phyloP scores from a whole-genome alignment of 257 asterid species.

The Ilex aquifolium region DNA sequence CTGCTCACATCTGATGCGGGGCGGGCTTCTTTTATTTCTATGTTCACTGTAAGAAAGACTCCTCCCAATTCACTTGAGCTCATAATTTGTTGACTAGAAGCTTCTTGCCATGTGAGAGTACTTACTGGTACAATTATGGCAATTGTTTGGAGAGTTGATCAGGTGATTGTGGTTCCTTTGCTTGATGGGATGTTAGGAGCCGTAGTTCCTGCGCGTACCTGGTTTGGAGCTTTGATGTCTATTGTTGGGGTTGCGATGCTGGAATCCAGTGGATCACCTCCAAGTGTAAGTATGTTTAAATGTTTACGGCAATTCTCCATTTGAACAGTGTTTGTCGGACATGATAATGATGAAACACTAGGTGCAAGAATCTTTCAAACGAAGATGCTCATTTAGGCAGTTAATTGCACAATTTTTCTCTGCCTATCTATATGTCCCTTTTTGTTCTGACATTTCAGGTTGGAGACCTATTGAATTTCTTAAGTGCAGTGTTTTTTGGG shows the following conservation, averaged over 20 bases:
- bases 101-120: neutral
- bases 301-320: too few relatives aligned
- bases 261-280: constrained; percentile 87
- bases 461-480: constrained; percentile 68
- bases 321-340: too few relatives aligned
- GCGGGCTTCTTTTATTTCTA: constrained; percentile 63
- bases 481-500: constrained; percentile 75
- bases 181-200: constrained; percentile 78
- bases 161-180: constrained; percentile 85
- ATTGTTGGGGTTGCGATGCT: constrained; percentile 65
- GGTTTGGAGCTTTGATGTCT: constrained; percentile 78
- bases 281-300: constrained; percentile 45
- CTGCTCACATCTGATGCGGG: constrained; percentile 83
- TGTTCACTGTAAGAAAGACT: constrained; percentile 63
- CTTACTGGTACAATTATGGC: constrained; percentile 10
- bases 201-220: constrained; percentile 54
- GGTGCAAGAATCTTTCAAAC: too few relatives aligned
- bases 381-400: neutral
- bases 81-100: neutral
- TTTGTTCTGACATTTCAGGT: constrained; percentile 34
- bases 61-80: neutral
- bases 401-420: neutral
- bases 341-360: too few relatives aligned
- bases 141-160: constrained; percentile 20
- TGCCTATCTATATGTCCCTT: constrained; percentile 2